phyloP scores from a whole-genome alignment of 768 basidiomycete genomes.

The Tulasnella sp. region DNA sequence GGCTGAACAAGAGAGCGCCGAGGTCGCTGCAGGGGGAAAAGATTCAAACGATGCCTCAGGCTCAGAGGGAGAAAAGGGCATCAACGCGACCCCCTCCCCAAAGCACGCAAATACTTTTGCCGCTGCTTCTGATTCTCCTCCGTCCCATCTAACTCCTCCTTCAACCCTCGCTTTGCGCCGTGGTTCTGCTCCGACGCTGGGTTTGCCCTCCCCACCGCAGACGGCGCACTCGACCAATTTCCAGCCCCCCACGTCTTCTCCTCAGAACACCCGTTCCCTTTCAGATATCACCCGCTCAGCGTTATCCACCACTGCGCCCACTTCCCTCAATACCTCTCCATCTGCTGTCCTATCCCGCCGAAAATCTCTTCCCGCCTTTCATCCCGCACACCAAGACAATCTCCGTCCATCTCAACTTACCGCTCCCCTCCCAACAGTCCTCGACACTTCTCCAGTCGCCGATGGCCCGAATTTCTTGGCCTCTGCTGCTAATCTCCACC shows the following conservation, averaged over 20 bases:
- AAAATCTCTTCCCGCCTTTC: conserved; percentile 14
- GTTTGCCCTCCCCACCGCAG: neutral
- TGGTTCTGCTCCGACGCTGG: conserved; percentile 14
- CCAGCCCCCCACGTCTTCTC: neutral
- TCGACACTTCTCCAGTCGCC: too few relatives aligned
- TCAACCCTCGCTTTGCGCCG: conserved; percentile 15
- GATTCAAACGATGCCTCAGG: neutral
- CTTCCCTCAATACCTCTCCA: neutral
- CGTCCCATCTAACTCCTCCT: neutral
- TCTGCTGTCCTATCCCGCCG: neutral
- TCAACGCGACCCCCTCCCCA: neutral
- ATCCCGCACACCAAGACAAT: neutral
- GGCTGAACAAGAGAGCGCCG: neutral
- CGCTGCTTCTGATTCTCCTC: neutral
- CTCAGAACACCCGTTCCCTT: neutral
- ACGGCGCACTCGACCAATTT: neutral
- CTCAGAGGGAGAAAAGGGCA: neutral
- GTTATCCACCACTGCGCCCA: neutral
- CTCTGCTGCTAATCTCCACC: too few relatives aligned
- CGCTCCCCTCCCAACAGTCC: conserved; percentile 4
- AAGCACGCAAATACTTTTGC: neutral
- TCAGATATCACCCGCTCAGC: neutral
- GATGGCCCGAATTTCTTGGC: too few relatives aligned
- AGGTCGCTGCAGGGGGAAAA: neutral
- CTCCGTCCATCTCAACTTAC: neutral